Conservation (phyloP, 139 green algal species). For the Yamagishiella unicocca region DNA sequence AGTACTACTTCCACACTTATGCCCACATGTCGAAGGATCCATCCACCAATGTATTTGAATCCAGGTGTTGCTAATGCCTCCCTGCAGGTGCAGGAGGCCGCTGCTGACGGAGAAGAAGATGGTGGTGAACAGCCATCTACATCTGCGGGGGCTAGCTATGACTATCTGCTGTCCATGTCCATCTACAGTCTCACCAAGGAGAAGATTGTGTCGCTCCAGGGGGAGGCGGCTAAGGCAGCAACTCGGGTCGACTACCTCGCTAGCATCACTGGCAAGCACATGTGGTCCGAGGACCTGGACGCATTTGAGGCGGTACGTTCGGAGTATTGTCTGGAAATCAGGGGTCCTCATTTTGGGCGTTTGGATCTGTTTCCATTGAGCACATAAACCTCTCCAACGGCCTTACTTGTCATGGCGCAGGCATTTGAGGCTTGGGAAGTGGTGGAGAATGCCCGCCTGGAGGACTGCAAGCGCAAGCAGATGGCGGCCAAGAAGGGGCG, state of each 20-base stretch:
- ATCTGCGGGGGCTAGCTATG: slow-evolving; percentile 73
- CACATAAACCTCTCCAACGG: no score
- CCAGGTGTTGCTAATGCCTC: no score
- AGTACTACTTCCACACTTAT: no score
- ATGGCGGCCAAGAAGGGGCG: slow-evolving; percentile 14
- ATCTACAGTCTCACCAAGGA: slow-evolving; percentile 95
- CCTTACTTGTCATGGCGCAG: no score
- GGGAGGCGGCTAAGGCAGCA: slow-evolving; percentile 60
- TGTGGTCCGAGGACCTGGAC: slow-evolving; percentile 92
- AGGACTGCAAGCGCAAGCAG: slow-evolving; percentile 37
- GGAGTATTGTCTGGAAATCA: neutral
- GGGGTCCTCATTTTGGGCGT: no score
- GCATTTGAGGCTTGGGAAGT: slow-evolving; percentile 69
- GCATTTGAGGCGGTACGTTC: slow-evolving; percentile 75
- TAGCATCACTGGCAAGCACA: slow-evolving; percentile 72
- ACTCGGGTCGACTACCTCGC: slow-evolving; percentile 72
- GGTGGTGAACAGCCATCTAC: slow-evolving; percentile 34
- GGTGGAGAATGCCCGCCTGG: slow-evolving; percentile 46
- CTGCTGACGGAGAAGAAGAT: slow-evolving; percentile 26
- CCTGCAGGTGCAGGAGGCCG: neutral
- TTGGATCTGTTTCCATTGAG: no score
- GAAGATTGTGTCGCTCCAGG: slow-evolving; percentile 81
- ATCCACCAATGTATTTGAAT: no score
- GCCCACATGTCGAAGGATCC: no score
- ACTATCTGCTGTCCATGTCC: slow-evolving; percentile 98